phyloP scores from a whole-genome alignment of 345 rosid species.

The Populus tremula region DNA sequence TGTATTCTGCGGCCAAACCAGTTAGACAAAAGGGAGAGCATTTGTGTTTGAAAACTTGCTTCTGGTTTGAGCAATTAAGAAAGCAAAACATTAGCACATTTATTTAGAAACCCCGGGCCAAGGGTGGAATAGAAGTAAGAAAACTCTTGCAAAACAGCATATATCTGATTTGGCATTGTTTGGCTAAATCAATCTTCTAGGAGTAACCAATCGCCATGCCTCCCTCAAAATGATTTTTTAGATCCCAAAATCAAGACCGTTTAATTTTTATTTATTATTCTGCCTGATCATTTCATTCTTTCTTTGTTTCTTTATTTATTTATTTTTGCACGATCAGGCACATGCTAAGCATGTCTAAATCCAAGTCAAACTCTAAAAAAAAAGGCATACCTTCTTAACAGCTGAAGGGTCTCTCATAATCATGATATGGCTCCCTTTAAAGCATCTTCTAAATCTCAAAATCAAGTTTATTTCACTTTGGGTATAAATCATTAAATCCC shows the following conservation, averaged over 20 bases:
- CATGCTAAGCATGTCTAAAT: not conserved
- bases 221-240: not conserved
- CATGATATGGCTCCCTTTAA: not conserved
- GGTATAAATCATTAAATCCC: not conserved
- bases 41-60: not conserved
- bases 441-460: slow-evolving; percentile 3
- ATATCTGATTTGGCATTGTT: not conserved
- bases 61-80: not conserved
- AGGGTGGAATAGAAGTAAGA: not conserved
- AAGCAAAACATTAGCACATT: not conserved
- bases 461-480: not conserved
- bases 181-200: not conserved
- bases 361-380: not conserved
- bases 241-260: not conserved
- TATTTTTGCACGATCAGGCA: not conserved
- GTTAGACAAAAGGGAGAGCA: not conserved
- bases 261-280: not conserved
- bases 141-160: not conserved
- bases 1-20: not conserved
- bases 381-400: not conserved
- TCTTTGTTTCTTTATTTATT: not conserved
- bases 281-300: not conserved
- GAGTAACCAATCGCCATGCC: not conserved
- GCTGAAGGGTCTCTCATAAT: not conserved
- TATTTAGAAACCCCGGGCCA: not conserved